Evolutionary conservation across 352 stramenopile species (phyloP).

Genomic region (Salisapilia sapeloensis): DNA sequence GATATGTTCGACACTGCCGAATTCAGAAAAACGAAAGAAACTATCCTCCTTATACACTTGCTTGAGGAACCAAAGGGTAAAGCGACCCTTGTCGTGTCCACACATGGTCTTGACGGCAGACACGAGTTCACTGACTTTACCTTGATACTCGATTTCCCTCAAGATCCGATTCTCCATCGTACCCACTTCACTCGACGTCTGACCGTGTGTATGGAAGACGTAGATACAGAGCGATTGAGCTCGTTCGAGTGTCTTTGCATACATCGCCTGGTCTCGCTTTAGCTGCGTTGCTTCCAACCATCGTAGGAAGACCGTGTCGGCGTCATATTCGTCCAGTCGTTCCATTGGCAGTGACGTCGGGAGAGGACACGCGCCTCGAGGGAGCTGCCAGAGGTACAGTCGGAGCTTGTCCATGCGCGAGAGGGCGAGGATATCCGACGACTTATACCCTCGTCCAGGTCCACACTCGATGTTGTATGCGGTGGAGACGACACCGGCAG

Average conservation of each 20-base stretch:
- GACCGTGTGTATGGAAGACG: slow-evolving; percentile 71
- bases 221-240: slow-evolving; percentile 67
- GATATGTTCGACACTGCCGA: slow-evolving; percentile 66
- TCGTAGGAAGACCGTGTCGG: slow-evolving; percentile 38
- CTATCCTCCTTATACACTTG: slow-evolving; percentile 68
- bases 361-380: slow-evolving; percentile 42
- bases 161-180: slow-evolving; percentile 21
- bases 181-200: slow-evolving; percentile 31
- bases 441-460: slow-evolving; percentile 71
- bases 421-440: slow-evolving; percentile 50
- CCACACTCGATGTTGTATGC: slow-evolving; percentile 79
- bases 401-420: slow-evolving; percentile 46
- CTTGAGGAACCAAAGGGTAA: slow-evolving; percentile 62
- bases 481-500: slow-evolving; percentile 34
- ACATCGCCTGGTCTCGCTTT: slow-evolving; percentile 44
- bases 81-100: slow-evolving; percentile 70
- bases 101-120: slow-evolving; percentile 79
- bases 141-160: slow-evolving; percentile 70
- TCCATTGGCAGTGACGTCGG: slow-evolving; percentile 51
- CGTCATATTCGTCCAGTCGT: slow-evolving; percentile 35
- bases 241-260: slow-evolving; percentile 67
- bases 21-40: slow-evolving; percentile 75
- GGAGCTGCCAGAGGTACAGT: slow-evolving; percentile 73
- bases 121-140: slow-evolving; percentile 65
- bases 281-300: slow-evolving; percentile 78